Conservation (phyloP, 805 yeast species). For the Saturnispora kantuleensis region DNA sequence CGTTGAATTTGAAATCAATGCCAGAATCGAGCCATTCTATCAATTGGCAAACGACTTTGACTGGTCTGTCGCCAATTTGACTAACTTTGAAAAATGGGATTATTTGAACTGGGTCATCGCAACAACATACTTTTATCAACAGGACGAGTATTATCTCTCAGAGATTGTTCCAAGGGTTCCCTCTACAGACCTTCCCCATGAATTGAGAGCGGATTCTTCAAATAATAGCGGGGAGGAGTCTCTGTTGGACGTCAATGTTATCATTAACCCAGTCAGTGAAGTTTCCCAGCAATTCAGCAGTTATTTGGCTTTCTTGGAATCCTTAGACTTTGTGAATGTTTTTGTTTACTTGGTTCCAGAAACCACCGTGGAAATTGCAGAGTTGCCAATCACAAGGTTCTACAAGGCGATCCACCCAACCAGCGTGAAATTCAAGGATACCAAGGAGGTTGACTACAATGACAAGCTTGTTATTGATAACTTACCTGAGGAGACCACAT, state of each 20-base stretch:
- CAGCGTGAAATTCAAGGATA: neutral
- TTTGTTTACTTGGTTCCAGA: slow-evolving; percentile 53
- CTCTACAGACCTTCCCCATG: slow-evolving; percentile 3
- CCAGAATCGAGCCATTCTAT: slow-evolving; percentile 6
- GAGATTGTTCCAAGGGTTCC: slow-evolving; percentile 18
- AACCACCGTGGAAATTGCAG: slow-evolving; percentile 17
- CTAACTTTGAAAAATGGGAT: slow-evolving; percentile 15
- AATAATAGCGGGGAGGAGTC: slow-evolving; percentile 3
- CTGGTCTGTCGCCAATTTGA: neutral
- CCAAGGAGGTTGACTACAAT: slow-evolving; percentile 14
- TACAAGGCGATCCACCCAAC: slow-evolving; percentile 37
- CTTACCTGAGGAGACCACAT: slow-evolving; percentile 44
- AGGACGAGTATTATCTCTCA: slow-evolving; percentile 21
- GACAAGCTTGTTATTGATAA: slow-evolving; percentile 29
- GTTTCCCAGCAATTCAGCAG: slow-evolving; percentile 53
- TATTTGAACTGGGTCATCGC: slow-evolving; percentile 16
- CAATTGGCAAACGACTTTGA: neutral
- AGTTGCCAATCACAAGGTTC: slow-evolving; percentile 46
- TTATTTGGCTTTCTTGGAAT: slow-evolving; percentile 27
- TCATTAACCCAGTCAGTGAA: slow-evolving; percentile 68
- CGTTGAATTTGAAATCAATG: slow-evolving; percentile 9
- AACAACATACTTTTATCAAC: slow-evolving; percentile 20
- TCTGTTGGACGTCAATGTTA: slow-evolving; percentile 42
- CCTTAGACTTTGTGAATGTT: slow-evolving; percentile 42
- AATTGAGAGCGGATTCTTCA: slow-evolving; percentile 6